Percentiles rank a stretch among this genome's conserved stretches.
These are phyloP conservation scores for Gynandropsis gynandra DNA, from an alignment of 345 rosid species.

Conservation along the genomic window DNA sequence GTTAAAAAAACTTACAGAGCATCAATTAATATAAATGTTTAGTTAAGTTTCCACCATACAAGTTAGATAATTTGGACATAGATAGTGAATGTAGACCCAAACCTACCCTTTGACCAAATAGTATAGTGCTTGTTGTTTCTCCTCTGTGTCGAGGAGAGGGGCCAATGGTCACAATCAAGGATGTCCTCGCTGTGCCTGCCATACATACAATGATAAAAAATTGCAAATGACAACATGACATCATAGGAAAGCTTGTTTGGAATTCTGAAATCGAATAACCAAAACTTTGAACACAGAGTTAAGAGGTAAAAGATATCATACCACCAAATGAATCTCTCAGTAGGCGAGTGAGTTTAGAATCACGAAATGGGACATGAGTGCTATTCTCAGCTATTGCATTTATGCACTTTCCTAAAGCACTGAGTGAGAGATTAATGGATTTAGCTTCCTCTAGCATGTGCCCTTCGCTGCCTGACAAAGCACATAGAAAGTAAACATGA, in stretches of 20 bases:
- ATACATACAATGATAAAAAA: conserved; percentile 13
- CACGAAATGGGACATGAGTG: conserved; percentile 79
- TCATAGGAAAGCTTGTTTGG: background rate
- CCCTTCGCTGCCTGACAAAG: conserved; percentile 71
- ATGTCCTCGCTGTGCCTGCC: conserved; percentile 82
- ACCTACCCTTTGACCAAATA: conserved; percentile 85
- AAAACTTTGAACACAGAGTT: conserved; percentile 5
- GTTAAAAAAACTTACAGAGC: background rate
- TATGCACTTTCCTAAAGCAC: conserved; percentile 88
- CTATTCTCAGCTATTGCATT: conserved; percentile 88
- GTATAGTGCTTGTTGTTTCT: conserved; percentile 82
- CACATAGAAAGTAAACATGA: conserved; percentile 14
- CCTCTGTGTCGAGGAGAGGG: conserved; percentile 89
- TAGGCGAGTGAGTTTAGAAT: conserved; percentile 82
- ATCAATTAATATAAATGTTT: background rate
- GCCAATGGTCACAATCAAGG: conserved; percentile 73
- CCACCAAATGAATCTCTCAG: conserved; percentile 91
- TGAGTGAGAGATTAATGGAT: conserved; percentile 81
- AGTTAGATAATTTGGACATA: background rate
- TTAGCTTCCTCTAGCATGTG: conserved; percentile 89
- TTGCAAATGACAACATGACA: conserved; percentile 7
- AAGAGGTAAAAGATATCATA: conserved; percentile 28
- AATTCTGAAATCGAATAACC: conserved; percentile 11
- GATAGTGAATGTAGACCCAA: conserved; percentile 11
- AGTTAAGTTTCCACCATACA: conserved; percentile 1